Evolutionary conservation across 2,329 filamentous ascomycete genomes (phyloP).

Genomic region (Aspergillus udagawae): DNA sequence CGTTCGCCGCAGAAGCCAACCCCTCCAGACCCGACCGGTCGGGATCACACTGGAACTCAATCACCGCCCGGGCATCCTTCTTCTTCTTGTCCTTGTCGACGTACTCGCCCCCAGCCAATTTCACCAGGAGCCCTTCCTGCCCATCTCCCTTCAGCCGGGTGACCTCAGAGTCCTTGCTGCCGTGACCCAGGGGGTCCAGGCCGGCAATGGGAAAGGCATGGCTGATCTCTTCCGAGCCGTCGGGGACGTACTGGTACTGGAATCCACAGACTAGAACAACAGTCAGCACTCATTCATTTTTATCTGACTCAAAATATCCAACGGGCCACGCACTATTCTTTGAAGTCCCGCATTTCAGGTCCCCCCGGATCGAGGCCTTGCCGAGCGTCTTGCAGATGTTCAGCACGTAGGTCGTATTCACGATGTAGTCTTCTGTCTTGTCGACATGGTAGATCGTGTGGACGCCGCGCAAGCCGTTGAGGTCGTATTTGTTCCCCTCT

Average conservation of each 20-base stretch:
- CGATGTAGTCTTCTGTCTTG: slow-evolving; percentile 20
- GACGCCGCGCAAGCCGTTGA: slow-evolving; percentile 35
- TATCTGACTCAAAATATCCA: background rate
- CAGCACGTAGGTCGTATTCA: slow-evolving; percentile 36
- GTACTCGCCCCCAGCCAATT: slow-evolving; percentile 58
- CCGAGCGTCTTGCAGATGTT: slow-evolving; percentile 33
- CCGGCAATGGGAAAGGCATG: slow-evolving; percentile 72
- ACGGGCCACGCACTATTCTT: slow-evolving; percentile 30
- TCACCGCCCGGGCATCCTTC: slow-evolving; percentile 57
- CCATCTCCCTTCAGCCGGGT: slow-evolving; percentile 62
- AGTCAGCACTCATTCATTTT: background rate
- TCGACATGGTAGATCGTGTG: slow-evolving; percentile 33
- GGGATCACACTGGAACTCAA: slow-evolving; percentile 80
- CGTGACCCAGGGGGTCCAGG: slow-evolving; percentile 54
- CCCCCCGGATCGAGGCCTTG: slow-evolving; percentile 21
- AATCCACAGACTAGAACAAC: slow-evolving; percentile 67
- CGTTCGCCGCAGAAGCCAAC: slow-evolving; percentile 22
- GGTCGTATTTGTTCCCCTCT: slow-evolving; percentile 37
- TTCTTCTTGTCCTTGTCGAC: slow-evolving; percentile 53
- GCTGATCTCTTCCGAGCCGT: slow-evolving; percentile 48
- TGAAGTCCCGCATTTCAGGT: slow-evolving; percentile 28
- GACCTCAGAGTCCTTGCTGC: slow-evolving; percentile 55
- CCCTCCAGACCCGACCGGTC: slow-evolving; percentile 68
- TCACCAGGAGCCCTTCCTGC: slow-evolving; percentile 68
- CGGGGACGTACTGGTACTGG: slow-evolving; percentile 50